Conservation (phyloP, 768 basidiomycete species). For the Gymnopilus dilepis region DNA sequence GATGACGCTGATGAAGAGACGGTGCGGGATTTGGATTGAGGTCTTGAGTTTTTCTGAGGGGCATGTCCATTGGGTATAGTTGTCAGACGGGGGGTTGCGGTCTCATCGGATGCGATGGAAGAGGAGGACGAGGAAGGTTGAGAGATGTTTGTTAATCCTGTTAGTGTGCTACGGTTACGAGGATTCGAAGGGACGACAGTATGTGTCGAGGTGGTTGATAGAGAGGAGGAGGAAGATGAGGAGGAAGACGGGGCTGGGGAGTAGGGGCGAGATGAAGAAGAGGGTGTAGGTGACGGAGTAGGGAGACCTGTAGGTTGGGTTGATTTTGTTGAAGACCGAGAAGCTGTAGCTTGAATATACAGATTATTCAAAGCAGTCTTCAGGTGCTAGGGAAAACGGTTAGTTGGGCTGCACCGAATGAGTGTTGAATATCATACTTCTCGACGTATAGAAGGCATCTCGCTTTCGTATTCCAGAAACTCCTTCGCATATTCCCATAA, state of each 20-base stretch:
- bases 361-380: conserved; percentile 47
- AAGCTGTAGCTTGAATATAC: conserved; percentile 41
- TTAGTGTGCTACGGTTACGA: conserved; percentile 33
- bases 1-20: conserved; percentile 30
- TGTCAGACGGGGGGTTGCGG: conserved; percentile 36
- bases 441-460: conserved; percentile 55
- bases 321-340: conserved; percentile 32
- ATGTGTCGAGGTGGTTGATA: conserved; percentile 75
- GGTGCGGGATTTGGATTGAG: conserved; percentile 33
- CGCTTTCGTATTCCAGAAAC: conserved; percentile 75
- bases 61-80: conserved; percentile 19
- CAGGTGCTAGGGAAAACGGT: conserved; percentile 36
- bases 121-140: conserved; percentile 40
- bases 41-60: conserved; percentile 15
- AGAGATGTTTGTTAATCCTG: conserved; percentile 30
- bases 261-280: conserved; percentile 42
- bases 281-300: conserved; percentile 27
- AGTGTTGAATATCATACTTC: conserved; percentile 47
- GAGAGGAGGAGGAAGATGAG: conserved; percentile 69
- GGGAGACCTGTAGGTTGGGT: conserved; percentile 13
- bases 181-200: conserved; percentile 66
- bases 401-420: conserved; percentile 13
- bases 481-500: conserved; percentile 84
- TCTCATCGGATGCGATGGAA: conserved; percentile 45
- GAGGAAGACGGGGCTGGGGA: conserved; percentile 62